Base-by-base conservation (phyloP, 2,329 filamentous ascomycete species). In the Trichoderma pleuroti region DNA sequence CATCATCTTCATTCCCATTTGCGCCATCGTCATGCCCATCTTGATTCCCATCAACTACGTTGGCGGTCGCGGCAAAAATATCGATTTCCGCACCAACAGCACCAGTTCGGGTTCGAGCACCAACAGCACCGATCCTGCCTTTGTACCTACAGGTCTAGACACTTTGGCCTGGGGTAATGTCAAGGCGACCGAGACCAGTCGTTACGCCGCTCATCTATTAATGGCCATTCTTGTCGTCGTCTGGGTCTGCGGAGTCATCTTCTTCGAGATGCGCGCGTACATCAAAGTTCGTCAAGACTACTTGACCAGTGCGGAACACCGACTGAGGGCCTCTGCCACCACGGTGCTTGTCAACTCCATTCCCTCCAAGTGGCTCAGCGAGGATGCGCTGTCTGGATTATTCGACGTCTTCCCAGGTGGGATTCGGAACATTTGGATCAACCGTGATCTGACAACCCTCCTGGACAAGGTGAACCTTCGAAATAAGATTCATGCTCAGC, bases 391-490 rank as follows among this genome's bases (percentile, higher is more conserved):
- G 5, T 87, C 90, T 71, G 92, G 91, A 0, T 85, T 99, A 0
- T 99, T 97, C 76, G 96, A 99, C 78, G 94, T 98, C 1, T 98
- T 98, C 75, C 96, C 96, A 0, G 96, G 96, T 24, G 96, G 96
- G 34, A 91, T 99, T 77, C 89, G 93, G 72, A 98, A 98, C 75
- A 92, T 99, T 60, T 99, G 95, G 94, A 90, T 99, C 76, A 99
- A 98, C 72, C 89, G 95, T 72, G 93, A 99, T 77, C 91, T 93
- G 74, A 93, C 94, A 56, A 87, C 91, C 10, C 86, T 99, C 12
- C 87, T 93, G 60, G 91, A 94, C 72, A 98, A 98, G 78, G 92
- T 98, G 59, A 87, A 92, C 62, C 83, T 89, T 73, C 88, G 96
- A 57, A 89, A 94, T 72, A 82, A 86, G 10, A 83, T 97, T 16